Evolutionary conservation across 2,329 filamentous ascomycete species (phyloP).

Genomic region (Chrysoporthe puriensis): DNA sequence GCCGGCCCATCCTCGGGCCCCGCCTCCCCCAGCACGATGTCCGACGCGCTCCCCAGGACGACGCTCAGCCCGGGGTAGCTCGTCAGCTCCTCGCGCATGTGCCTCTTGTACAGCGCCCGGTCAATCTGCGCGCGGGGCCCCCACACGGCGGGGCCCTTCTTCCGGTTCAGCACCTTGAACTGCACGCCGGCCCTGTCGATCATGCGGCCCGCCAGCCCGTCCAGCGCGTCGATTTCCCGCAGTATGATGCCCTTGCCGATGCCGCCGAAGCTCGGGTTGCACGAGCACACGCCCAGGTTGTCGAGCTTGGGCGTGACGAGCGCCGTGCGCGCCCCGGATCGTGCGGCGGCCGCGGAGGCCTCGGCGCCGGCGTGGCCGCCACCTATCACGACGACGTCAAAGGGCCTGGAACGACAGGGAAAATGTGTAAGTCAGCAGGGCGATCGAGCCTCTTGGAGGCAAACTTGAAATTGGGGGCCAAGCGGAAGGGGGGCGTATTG

Average conservation of each 20-base stretch:
- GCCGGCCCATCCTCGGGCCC: constrained; percentile 59
- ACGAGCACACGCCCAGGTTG: constrained; percentile 93
- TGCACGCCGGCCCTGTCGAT: constrained; percentile 96
- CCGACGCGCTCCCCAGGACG: constrained; percentile 84
- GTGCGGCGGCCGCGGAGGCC: constrained; percentile 87
- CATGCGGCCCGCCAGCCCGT: constrained; percentile 84
- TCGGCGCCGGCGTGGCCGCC: constrained; percentile 96
- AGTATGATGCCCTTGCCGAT: constrained; percentile 98
- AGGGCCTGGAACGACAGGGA: constrained; percentile 56
- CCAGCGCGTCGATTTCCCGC: constrained; percentile 91
- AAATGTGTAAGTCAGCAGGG: not conserved
- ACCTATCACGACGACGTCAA: constrained; percentile 94
- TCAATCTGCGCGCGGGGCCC: constrained; percentile 96
- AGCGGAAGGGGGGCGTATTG: too few relatives aligned
- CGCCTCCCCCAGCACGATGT: constrained; percentile 80
- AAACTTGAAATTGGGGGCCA: too few relatives aligned
- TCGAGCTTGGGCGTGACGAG: constrained; percentile 86
- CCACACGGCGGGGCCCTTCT: constrained; percentile 95
- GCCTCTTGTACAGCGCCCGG: constrained; percentile 80
- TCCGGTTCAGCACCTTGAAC: constrained; percentile 85
- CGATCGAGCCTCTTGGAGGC: too few relatives aligned
- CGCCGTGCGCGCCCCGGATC: constrained; percentile 85
- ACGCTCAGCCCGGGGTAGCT: constrained; percentile 79
- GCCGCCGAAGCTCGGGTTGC: constrained; percentile 96
- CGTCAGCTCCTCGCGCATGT: constrained; percentile 87